Percentiles rank a stretch among this genome's conserved stretches.
Conservation (phyloP, 805 yeast species). For the Candida manassasensis region DNA sequence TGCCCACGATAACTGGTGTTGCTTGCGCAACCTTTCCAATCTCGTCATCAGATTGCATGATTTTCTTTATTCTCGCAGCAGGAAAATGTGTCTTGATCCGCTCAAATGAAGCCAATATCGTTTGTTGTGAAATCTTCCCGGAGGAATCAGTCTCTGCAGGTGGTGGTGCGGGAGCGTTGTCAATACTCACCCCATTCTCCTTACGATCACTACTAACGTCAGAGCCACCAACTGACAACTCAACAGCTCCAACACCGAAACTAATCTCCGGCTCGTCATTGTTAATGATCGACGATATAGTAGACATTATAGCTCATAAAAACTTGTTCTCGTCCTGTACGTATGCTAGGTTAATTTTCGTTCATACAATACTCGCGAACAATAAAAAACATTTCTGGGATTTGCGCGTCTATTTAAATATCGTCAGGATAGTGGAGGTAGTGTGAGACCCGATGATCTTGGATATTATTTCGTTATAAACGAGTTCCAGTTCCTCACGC, state of each 20-base stretch:
- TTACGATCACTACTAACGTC: no score
- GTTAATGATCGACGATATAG: constrained; percentile 4
- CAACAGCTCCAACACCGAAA: neutral
- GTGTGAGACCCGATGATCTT: neutral
- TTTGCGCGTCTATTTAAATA: constrained; percentile 1
- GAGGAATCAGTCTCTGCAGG: neutral
- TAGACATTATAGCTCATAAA: constrained; percentile 1
- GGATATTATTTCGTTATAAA: neutral
- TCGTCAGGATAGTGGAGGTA: neutral
- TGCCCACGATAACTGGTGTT: constrained; percentile 95
- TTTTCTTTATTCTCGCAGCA: constrained; percentile 88
- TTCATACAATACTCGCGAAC: no score
- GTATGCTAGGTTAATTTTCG: no score
- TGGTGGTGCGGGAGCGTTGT: no score
- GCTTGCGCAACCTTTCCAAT: constrained; percentile 98
- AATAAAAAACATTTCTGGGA: no score
- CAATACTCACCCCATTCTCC: no score
- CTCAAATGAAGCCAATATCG: constrained; percentile 34
- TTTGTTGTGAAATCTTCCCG: constrained; percentile 25
- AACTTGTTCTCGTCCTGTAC: neutral
- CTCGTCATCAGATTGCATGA: constrained; percentile 97
- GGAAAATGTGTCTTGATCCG: constrained; percentile 79
- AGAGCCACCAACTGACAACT: neutral
- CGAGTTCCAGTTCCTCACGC: no score
- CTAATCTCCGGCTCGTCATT: constrained; percentile 4